Evolutionary conservation across 192 early-diverging fungal genomes (phyloP).

Genomic region (Podila horticola): DNA sequence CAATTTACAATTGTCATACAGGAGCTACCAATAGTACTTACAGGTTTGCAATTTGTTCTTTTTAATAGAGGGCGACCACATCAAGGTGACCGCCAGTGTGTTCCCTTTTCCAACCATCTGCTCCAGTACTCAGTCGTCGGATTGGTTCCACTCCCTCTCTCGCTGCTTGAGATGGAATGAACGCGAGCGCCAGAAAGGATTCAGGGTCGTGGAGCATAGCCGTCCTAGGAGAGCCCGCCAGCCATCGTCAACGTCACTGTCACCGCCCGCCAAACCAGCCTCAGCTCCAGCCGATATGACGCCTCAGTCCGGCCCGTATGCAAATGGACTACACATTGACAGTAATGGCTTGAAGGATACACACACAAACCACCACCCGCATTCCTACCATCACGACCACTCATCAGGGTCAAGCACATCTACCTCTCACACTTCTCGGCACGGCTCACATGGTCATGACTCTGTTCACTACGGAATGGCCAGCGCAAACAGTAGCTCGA

Average conservation of each 20-base stretch:
- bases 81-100: slow-evolving; percentile 85
- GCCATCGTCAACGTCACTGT: slow-evolving; percentile 11
- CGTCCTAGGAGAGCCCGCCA: slow-evolving; percentile 16
- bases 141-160: slow-evolving; percentile 92
- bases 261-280: slow-evolving; percentile 6
- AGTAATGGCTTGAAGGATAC: background rate
- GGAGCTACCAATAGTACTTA: background rate
- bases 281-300: background rate
- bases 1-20: too few species aligned
- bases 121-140: slow-evolving; percentile 71
- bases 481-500: slow-evolving; percentile 21
- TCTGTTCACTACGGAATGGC: background rate
- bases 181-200: slow-evolving; percentile 87
- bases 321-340: background rate
- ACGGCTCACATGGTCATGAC: background rate
- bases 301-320: background rate
- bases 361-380: background rate
- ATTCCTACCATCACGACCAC: background rate
- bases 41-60: background rate
- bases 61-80: slow-evolving; percentile 79
- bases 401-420: slow-evolving; percentile 4
- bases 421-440: background rate
- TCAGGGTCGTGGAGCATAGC: slow-evolving; percentile 60
- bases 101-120: slow-evolving; percentile 93
- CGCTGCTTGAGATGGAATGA: slow-evolving; percentile 95